Percentiles rank a stretch among this genome's conserved stretches.
Conservation (phyloP, 331 rosid genomes). For the Malus hybrid region DNA sequence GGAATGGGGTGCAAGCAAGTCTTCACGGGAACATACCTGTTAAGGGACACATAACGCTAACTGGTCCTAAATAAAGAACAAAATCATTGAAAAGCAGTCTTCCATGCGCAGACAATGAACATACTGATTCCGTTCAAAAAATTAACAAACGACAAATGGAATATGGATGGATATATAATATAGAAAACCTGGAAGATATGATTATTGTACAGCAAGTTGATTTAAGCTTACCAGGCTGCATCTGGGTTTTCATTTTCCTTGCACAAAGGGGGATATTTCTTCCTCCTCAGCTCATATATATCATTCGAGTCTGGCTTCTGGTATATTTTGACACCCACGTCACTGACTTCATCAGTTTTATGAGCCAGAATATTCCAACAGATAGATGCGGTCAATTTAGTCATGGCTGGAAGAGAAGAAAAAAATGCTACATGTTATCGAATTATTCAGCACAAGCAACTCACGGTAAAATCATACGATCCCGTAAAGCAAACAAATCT, state of each 20-base stretch:
- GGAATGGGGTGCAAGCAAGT: conserved; percentile 81
- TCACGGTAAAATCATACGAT: not conserved
- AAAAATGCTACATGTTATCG: not conserved
- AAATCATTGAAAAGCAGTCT: not conserved
- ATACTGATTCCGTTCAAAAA: not conserved
- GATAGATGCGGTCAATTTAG: conserved; percentile 53
- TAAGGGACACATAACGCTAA: not conserved
- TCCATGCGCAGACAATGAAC: not conserved
- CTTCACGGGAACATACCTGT: conserved; percentile 67
- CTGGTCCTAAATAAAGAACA: not conserved
- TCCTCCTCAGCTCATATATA: conserved; percentile 69
- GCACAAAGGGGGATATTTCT: conserved; percentile 75
- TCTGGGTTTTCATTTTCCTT: conserved; percentile 88
- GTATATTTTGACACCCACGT: conserved; percentile 79
- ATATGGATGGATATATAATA: not conserved
- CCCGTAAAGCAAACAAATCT: not conserved
- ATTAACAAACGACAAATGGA: not conserved
- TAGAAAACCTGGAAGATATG: not conserved
- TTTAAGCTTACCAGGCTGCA: conserved; percentile 65
- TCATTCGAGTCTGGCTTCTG: conserved; percentile 90
- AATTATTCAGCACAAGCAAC: not conserved
- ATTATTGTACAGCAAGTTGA: conserved; percentile 16
- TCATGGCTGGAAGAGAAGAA: conserved; percentile 57
- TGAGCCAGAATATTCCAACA: conserved; percentile 95
- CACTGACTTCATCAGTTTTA: conserved; percentile 78